A percentile compares a stretch with the other conserved stretches of the same genome.
These are phyloP conservation scores for Cercophora newfieldiana DNA, from an alignment of 495 filamentous ascomycete species.

Conservation along the genomic window DNA sequence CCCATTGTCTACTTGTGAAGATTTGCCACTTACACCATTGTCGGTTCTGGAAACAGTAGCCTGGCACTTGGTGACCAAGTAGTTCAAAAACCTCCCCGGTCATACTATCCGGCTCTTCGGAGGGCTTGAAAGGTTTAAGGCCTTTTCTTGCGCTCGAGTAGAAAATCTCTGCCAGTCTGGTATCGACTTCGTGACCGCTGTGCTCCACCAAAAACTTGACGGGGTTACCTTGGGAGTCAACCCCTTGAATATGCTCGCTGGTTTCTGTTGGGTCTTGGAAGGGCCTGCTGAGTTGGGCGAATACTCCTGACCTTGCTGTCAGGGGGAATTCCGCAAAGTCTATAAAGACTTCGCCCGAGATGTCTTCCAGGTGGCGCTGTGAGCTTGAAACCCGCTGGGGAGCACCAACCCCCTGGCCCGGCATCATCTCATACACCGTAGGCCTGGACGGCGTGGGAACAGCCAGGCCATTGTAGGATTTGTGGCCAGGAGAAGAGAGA, in stretches of 20 bases:
- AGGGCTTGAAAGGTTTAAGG: not conserved
- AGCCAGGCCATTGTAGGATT: not conserved
- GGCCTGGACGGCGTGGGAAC: not conserved
- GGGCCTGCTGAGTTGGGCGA: not conserved
- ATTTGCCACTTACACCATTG: slow-evolving; percentile 5
- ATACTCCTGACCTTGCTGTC: not conserved
- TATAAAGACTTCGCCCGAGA: not conserved
- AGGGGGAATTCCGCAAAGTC: not conserved
- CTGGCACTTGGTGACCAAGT: not conserved
- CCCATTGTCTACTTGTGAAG: not conserved
- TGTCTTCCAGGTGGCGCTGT: not conserved
- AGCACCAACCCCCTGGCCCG: not conserved
- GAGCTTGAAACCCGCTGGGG: not conserved
- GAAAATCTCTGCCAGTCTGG: slow-evolving; percentile 1
- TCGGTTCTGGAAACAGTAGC: not conserved
- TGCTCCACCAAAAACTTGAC: not conserved
- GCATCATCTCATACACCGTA: not conserved
- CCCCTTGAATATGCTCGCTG: not conserved
- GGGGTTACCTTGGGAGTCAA: not conserved
- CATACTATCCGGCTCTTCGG: not conserved
- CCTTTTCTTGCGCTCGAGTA: not conserved
- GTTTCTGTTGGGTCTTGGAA: not conserved
- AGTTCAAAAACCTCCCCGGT: not conserved
- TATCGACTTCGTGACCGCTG: slow-evolving; percentile 6
- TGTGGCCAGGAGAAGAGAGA: not conserved